These are phyloP conservation scores for Panaeolus papilionaceus DNA, from an alignment of 768 basidiomycete species.

Conservation along the genomic window DNA sequence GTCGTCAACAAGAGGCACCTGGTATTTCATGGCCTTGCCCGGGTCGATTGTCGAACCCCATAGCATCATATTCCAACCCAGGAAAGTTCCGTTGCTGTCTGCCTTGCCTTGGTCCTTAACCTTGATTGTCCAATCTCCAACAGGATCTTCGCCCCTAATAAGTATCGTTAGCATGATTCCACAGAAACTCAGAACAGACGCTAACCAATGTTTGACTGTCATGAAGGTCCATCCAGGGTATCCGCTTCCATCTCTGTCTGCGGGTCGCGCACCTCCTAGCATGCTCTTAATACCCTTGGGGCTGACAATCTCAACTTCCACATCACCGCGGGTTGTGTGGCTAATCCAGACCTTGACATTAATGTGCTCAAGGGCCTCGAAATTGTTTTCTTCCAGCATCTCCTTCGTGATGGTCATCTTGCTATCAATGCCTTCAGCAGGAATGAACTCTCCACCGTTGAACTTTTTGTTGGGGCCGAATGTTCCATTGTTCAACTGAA, in stretches of 20 bases:
- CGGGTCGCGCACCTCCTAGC: conserved; percentile 71
- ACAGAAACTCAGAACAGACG: conserved; percentile 20
- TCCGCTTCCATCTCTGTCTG: conserved; percentile 71
- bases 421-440: conserved; percentile 66
- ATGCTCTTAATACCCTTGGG: conserved; percentile 88
- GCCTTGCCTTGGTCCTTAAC: conserved; percentile 79
- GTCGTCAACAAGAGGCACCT: conserved; percentile 59
- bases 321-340: conserved; percentile 88
- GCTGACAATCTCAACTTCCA: conserved; percentile 88
- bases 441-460: conserved; percentile 71
- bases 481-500: conserved; percentile 68
- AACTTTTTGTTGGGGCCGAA: conserved; percentile 60
- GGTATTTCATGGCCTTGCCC: conserved; percentile 63
- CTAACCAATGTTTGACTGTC: conserved; percentile 96
- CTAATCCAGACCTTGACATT: conserved; percentile 93
- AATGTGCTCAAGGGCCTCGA: conserved; percentile 91
- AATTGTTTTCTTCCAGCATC: conserved; percentile 73
- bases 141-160: conserved; percentile 87
- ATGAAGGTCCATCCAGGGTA: conserved; percentile 99
- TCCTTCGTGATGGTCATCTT: conserved; percentile 69
- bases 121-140: conserved; percentile 89
- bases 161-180: conserved; percentile 9
- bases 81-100: conserved; percentile 67
- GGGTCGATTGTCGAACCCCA: conserved; percentile 91
- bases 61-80: conserved; percentile 91